Evolutionary conservation across 2,329 filamentous ascomycete species (phyloP).

Genomic region (Colletotrichum phormii): DNA sequence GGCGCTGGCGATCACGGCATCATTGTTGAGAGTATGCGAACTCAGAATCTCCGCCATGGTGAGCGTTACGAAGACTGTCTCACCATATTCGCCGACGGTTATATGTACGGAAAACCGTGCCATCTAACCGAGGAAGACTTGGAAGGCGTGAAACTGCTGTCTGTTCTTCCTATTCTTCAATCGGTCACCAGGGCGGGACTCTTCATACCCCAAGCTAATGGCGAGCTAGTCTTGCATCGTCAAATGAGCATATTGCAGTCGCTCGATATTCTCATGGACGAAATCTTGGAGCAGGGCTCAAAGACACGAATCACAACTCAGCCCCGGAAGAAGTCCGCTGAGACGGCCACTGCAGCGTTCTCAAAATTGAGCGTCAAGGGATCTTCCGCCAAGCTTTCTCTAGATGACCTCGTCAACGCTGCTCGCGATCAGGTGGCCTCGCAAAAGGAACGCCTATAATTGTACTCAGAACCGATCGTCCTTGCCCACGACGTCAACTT

Average conservation of each 20-base stretch:
- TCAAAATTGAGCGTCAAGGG: constrained; percentile 47
- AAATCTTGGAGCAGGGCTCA: constrained; percentile 54
- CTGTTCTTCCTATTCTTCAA: too few species aligned
- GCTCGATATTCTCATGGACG: constrained; percentile 55
- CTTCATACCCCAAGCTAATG: constrained; percentile 43
- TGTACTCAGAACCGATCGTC: constrained; percentile 49
- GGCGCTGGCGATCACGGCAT: constrained; percentile 49
- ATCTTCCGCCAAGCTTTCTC: constrained; percentile 42
- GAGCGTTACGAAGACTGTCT: constrained; percentile 46
- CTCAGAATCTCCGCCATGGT: constrained; percentile 45
- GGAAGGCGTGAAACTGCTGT: too few species aligned
- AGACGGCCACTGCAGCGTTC: constrained; percentile 44
- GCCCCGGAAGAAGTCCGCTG: constrained; percentile 43
- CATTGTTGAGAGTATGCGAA: constrained; percentile 49
- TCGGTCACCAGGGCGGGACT: constrained; percentile 37
- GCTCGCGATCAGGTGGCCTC: constrained; percentile 48
- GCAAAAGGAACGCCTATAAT: constrained; percentile 47
- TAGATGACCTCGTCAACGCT: constrained; percentile 45
- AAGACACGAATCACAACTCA: constrained; percentile 41
- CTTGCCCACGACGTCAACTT: constrained; percentile 48
- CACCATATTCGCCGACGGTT: constrained; percentile 49
- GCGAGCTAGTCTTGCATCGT: constrained; percentile 53
- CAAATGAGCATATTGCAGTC: constrained; percentile 50
- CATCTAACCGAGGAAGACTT: too few species aligned
- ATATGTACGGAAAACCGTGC: too few species aligned